Base-by-base conservation (phyloP, 768 basidiomycete genomes). In the Lactifluus volemus region DNA sequence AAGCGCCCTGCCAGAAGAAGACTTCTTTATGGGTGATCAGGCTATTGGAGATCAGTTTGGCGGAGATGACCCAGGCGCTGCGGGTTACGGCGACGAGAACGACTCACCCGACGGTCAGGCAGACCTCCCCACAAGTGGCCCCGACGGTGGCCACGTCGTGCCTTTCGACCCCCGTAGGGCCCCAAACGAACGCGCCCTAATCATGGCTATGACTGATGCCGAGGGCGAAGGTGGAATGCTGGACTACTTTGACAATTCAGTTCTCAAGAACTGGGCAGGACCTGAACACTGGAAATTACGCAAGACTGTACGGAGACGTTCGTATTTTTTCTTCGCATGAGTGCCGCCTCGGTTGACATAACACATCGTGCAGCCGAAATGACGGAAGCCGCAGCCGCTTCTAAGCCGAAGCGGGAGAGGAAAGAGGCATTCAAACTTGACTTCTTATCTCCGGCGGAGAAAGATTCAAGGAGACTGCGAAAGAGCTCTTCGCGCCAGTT, bases 211-310 rank as follows among this genome's bases (percentile, higher is more conserved):
- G 85, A 84, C 83, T 3, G 83, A 84, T 53, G 81, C 76, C 4
- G 84, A 79, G 2, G 81, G 79, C 59, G 83, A 89, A 59, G 80
- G 77, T 1, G 81, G 78, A 5, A 81, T 87, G 73, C 76, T 87
- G 69, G 93, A 95, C 68, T 97, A 96, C 72, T 97, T 98, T 70
- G 95, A 98, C 72, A 81, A 85, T 68, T 84, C 78, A 63, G 80
- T 89, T 68, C 77, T 86, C 67, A 96, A 91, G 79, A 96, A 96
- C 67, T 99, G 97, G 97, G 97, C 97, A 4, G 97, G 97, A 0
- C 95, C 95, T 8, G 92, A 98, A 73, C 97, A 99, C 70, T 99
- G 97, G 96, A 98, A 96, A 71, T 72, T 98, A 68, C 78, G 89
- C 63, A 89, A 85, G 69, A 80, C 85, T n/a, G 77, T 92, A 55